A percentile compares a stretch with the other conserved stretches of the same genome.
phyloP scores from a whole-genome alignment of 306 rosid genomes.

The Datisca glomerata region DNA sequence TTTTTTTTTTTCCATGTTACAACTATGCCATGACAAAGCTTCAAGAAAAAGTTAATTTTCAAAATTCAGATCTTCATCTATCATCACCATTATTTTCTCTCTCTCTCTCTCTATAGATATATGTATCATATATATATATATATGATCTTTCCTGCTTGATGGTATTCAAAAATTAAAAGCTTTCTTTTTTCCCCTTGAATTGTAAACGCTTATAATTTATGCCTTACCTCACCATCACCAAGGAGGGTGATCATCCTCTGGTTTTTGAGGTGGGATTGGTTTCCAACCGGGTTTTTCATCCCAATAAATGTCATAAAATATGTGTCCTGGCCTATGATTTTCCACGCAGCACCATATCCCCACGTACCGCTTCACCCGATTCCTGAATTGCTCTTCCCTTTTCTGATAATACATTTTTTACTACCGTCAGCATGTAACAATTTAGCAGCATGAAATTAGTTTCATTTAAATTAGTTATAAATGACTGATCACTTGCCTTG shows the following conservation, averaged over 20 bases:
- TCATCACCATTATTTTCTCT: too few species aligned
- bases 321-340: constrained; percentile 70
- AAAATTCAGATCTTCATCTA: too few species aligned
- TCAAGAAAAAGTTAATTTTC: too few species aligned
- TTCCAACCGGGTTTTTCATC: constrained; percentile 95
- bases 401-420: constrained; percentile 24
- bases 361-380: constrained; percentile 54
- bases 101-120: too few species aligned
- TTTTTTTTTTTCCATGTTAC: too few species aligned
- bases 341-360: constrained; percentile 97
- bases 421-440: background rate
- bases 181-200: too few species aligned
- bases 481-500: constrained; percentile 47
- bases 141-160: too few species aligned
- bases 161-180: too few species aligned
- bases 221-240: constrained; percentile 39
- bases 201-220: too few species aligned
- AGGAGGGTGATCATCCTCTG: constrained; percentile 83
- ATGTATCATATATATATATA: too few species aligned
- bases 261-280: constrained; percentile 69
- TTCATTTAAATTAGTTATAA: background rate
- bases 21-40: too few species aligned
- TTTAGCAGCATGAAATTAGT: background rate
- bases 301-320: constrained; percentile 94
- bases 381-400: constrained; percentile 62